phyloP scores from a whole-genome alignment of 208 protist genomes.

The Wallacemonas collosoma region DNA sequence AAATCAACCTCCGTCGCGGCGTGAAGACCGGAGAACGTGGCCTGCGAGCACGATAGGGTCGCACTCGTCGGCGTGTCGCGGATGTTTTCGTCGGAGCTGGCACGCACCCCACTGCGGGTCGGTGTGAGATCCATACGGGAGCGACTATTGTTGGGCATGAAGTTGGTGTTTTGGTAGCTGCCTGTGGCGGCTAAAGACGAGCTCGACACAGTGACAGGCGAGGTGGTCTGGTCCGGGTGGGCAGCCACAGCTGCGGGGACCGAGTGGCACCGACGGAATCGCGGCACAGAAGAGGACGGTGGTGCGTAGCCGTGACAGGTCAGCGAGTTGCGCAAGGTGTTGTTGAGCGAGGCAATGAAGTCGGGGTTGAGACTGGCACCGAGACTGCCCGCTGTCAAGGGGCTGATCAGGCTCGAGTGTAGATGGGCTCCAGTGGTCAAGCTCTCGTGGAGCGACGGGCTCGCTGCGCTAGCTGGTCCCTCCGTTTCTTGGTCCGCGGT shows the following conservation, averaged over 20 bases:
- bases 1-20: neutral
- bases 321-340: neutral
- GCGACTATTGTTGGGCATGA: too few relatives aligned
- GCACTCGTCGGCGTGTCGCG: neutral
- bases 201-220: constrained; percentile 7
- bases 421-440: neutral
- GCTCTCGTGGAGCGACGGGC: constrained; percentile 3
- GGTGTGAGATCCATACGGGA: too few relatives aligned
- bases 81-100: neutral
- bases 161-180: neutral
- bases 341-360: neutral
- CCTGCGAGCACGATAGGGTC: neutral
- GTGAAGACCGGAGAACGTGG: neutral
- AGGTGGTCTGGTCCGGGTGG: neutral
- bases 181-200: neutral
- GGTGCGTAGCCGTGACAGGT: neutral
- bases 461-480: neutral
- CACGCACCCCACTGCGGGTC: neutral
- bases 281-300: neutral
- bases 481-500: neutral
- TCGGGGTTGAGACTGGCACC: constrained; percentile 10
- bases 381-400: constrained; percentile 3
- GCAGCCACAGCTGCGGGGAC: too few relatives aligned
- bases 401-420: constrained; percentile 2
- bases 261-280: neutral